Conservation (phyloP, 1,284 basidiomycete species). For the Moniliophthora roreri region DNA sequence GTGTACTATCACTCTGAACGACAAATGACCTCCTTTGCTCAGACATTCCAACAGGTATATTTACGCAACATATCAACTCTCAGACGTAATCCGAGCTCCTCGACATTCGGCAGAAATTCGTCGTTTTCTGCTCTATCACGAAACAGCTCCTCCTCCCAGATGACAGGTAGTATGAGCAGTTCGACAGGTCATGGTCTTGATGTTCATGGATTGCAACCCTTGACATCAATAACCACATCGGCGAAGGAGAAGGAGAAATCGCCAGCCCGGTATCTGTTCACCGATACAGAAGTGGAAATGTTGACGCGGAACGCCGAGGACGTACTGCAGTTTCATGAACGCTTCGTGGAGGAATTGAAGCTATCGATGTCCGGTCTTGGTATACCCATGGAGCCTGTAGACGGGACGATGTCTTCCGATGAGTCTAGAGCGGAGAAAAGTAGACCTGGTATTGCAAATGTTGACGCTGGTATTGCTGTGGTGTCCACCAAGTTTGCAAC, state of each 20-base stretch:
- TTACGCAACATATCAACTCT: constrained; percentile 38
- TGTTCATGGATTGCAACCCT: constrained; percentile 25
- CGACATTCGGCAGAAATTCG: constrained; percentile 42
- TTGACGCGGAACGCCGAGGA: constrained; percentile 74
- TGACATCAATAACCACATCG: constrained; percentile 15
- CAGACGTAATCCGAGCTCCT: constrained; percentile 33
- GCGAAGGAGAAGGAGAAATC: constrained; percentile 37
- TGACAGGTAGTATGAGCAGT: constrained; percentile 5
- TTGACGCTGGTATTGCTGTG: constrained; percentile 51
- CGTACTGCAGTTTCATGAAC: constrained; percentile 74
- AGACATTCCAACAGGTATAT: constrained; percentile 35
- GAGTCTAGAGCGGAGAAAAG: constrained; percentile 8
- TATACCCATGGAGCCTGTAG: constrained; percentile 33
- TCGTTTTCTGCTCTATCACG: constrained; percentile 42
- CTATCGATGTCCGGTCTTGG: constrained; percentile 56
- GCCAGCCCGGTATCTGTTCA: constrained; percentile 46
- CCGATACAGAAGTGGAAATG: constrained; percentile 51
- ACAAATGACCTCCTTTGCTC: neutral
- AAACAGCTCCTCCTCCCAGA: constrained; percentile 36
- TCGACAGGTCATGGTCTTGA: constrained; percentile 12
- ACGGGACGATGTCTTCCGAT: constrained; percentile 16
- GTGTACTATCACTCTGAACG: constrained; percentile 22
- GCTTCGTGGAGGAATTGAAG: constrained; percentile 62
- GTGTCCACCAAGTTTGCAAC: constrained; percentile 67
- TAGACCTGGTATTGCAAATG: constrained; percentile 26